Evolutionary conservation across 2,329 filamentous ascomycete species (phyloP).

Genomic region (Colletotrichum liriopes): DNA sequence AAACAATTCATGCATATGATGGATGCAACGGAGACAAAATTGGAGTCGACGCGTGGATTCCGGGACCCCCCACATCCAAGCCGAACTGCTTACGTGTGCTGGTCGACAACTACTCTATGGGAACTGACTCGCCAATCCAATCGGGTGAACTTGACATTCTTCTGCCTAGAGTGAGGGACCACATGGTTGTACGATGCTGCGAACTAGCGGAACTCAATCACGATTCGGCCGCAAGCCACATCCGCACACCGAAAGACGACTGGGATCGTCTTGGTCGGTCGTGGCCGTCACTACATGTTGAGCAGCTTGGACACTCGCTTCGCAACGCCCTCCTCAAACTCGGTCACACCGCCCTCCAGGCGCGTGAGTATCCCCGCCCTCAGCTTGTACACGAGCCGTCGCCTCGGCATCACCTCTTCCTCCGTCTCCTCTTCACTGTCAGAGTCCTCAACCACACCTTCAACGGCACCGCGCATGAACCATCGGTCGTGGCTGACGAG

Average conservation of each 20-base stretch:
- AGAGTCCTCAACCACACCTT: conserved; percentile 67
- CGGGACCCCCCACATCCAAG: background rate
- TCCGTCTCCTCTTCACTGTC: conserved; percentile 59
- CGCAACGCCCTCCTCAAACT: conserved; percentile 76
- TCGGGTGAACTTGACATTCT: background rate
- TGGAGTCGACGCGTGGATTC: conserved; percentile 25
- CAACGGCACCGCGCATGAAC: conserved; percentile 82
- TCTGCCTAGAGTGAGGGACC: conserved; percentile 14
- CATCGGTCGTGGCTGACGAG: conserved; percentile 88
- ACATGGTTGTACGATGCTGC: background rate
- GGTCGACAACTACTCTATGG: background rate
- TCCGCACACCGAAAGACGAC: background rate
- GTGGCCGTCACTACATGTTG: conserved; percentile 6
- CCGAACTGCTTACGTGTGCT: conserved; percentile 4
- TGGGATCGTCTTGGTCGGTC: background rate
- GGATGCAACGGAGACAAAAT: background rate
- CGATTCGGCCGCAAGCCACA: background rate
- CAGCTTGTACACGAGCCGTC: conserved; percentile 73
- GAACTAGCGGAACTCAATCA: no score
- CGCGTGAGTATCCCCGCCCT: conserved; percentile 69
- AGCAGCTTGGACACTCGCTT: conserved; percentile 68
- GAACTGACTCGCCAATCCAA: conserved; percentile 16
- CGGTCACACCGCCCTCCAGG: conserved; percentile 73
- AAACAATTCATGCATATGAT: background rate
- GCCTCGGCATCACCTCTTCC: conserved; percentile 58